Base-by-base conservation (phyloP, 768 basidiomycete genomes). In the Tulasnella sp. region DNA sequence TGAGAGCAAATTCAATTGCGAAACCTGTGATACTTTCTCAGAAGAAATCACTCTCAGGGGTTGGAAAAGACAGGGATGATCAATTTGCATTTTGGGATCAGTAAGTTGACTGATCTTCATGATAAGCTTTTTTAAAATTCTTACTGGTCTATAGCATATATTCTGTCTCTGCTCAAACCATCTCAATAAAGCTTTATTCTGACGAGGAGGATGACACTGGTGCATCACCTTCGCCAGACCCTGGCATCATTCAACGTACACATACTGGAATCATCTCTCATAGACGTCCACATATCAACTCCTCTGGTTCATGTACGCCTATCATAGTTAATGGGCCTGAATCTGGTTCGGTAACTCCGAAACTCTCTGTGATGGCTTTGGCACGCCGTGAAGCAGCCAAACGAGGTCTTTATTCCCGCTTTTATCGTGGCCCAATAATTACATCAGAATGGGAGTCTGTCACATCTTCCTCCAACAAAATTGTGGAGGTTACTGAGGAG, bases 11-110 rank as follows among this genome's bases (percentile, higher is more conserved):
- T 20, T 35, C 53, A 15, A 91, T 85, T 5, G 82, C 87, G 45
- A 73, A 77, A 5, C 91, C 91, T 1, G 67, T 96, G 28, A 73
- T 81, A 4, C 75, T 90, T 34, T 73, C 81, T 1, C 83, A 84
- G 63, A 95, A 95, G 70, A 82, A 81, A 66, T 86, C 74, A 4
- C 70, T 92, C n/a, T 69, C 77, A 8, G 91, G 91, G 2, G 65
- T 96, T 53, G 91, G 91, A 50, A 91, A 89, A 63, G 88, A 96
- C 64, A 75, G 90, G 57, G 91, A 93, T 60, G 90, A 92, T 59
- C 88, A 89, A 0, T 90, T 91, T 62, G 90, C 91, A 45, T 96
- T 96, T 74, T 96, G 91, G 91, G 91, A 96, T 64, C 89, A 95
- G 90, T 93, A 59, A 65, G 86, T 74, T 40, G 44, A 16, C 42